Evolutionary conservation across 495 filamentous ascomycete species (phyloP).

Genomic region (Aspergillus asperescens): DNA sequence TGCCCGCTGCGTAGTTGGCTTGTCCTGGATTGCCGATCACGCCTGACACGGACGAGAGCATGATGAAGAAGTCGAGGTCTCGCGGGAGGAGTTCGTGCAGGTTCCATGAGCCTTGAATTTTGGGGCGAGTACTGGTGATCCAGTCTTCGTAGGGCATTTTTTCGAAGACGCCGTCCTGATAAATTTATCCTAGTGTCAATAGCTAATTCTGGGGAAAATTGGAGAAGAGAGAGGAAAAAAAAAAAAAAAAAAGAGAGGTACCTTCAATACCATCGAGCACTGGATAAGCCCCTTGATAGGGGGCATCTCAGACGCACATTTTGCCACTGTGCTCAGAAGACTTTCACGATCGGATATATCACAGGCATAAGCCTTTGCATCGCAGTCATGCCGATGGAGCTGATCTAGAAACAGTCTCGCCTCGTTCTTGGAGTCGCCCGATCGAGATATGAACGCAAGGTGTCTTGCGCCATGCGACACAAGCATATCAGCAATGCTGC

Average conservation of each 20-base stretch:
- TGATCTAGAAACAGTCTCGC: neutral
- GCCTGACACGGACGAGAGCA: constrained; percentile 51
- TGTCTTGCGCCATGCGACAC: neutral
- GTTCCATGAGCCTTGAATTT: constrained; percentile 17
- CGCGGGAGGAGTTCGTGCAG: constrained; percentile 24
- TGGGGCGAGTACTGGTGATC: neutral
- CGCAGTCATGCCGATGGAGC: neutral
- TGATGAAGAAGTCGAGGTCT: constrained; percentile 57
- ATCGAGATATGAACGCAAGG: neutral
- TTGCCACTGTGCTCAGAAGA: neutral
- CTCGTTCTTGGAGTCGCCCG: neutral
- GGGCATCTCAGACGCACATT: neutral
- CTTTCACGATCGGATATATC: neutral
- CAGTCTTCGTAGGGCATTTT: neutral
- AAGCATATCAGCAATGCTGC: neutral
- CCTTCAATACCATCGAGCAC: neutral
- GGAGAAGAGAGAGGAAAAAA: neutral
- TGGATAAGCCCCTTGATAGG: neutral
- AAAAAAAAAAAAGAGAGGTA: neutral
- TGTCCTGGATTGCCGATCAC: constrained; percentile 52
- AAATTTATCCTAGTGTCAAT: neutral
- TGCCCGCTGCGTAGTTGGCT: constrained; percentile 55
- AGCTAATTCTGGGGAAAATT: neutral
- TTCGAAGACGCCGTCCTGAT: neutral
- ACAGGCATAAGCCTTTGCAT: neutral